Evolutionary conservation across 768 basidiomycete species (phyloP).

Genomic region (Floccularia luteovirens): DNA sequence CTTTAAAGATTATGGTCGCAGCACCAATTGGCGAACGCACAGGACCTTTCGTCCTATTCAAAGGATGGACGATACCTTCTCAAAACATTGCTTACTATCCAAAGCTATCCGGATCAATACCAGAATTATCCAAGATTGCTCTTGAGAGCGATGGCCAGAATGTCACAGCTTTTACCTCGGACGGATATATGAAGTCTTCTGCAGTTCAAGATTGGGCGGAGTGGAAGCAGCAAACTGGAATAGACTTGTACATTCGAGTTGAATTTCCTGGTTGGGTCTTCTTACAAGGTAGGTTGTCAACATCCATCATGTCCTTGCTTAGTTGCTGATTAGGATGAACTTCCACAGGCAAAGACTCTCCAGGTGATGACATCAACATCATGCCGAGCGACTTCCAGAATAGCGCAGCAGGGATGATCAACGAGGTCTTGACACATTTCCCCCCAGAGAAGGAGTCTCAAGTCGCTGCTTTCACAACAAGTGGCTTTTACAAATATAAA

Average conservation of each 20-base stretch:
- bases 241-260: background rate
- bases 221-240: background rate
- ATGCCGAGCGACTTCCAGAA: background rate
- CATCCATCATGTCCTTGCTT: background rate
- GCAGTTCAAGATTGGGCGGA: background rate
- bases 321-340: background rate
- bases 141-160: background rate
- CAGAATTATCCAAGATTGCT: background rate
- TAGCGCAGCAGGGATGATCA: background rate
- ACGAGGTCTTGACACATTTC: background rate
- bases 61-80: background rate
- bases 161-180: background rate
- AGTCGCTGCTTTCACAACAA: background rate
- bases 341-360: background rate
- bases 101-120: background rate
- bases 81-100: background rate
- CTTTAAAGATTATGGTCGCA: too few species aligned
- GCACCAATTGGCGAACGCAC: background rate
- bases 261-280: background rate
- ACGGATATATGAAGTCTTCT: background rate
- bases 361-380: background rate
- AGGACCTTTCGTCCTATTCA: background rate
- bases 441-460: background rate
- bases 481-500: background rate
- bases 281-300: background rate